These are phyloP conservation scores for Fraxinus greggii DNA, from an alignment of 305 asterid genomes.

Conservation along the genomic window DNA sequence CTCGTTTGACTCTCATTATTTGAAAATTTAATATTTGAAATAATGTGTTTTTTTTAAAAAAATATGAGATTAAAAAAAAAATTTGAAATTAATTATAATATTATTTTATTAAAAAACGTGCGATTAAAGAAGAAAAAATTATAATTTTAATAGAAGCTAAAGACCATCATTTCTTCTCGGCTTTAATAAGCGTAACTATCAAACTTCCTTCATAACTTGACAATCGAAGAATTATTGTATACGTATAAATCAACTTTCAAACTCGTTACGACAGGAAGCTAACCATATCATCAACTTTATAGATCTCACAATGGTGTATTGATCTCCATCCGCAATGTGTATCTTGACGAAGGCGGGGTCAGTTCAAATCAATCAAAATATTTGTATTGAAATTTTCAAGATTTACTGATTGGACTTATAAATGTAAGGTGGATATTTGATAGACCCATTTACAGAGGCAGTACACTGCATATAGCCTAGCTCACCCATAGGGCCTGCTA, in stretches of 20 bases:
- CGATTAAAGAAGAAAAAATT: too few species aligned
- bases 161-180: neutral
- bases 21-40: too few species aligned
- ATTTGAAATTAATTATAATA: too few species aligned
- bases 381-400: conserved; percentile 35
- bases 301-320: neutral
- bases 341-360: conserved; percentile 22
- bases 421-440: conserved; percentile 23
- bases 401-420: conserved; percentile 37
- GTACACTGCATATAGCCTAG: neutral
- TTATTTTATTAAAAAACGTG: too few species aligned
- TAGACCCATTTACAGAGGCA: neutral
- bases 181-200: neutral
- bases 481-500: conserved; percentile 16
- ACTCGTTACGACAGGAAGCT: neutral
- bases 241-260: neutral
- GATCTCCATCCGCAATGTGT: neutral
- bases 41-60: too few species aligned
- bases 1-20: too few species aligned
- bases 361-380: conserved; percentile 54
- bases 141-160: too few species aligned
- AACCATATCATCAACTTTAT: neutral
- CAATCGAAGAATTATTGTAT: neutral
- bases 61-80: too few species aligned
- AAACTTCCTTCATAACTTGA: neutral